A percentile compares a stretch with the other conserved stretches of the same genome.
Evolutionary conservation across 169 alveolate genomes (phyloP).

Genomic region (Eimeria praecox): DNA sequence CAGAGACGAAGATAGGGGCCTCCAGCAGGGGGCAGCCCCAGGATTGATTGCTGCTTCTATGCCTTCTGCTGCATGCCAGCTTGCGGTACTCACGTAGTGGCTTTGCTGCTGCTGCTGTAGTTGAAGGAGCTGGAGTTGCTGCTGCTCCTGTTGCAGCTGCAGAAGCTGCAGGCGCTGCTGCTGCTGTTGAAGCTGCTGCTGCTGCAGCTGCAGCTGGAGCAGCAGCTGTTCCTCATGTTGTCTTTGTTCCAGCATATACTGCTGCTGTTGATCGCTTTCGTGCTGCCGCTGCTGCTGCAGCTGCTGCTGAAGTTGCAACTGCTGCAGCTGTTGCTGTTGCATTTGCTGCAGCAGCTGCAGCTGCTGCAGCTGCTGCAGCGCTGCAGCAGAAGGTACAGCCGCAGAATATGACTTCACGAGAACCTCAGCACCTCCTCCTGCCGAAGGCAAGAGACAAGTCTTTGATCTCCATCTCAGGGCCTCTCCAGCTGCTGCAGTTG

Average conservation of each 20-base stretch:
- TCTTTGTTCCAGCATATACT: not conserved
- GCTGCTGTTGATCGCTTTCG: not conserved
- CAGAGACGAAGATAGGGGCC: not conserved
- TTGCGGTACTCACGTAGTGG: not conserved
- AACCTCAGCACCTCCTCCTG: not conserved
- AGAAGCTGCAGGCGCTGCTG: not conserved
- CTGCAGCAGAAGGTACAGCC: not conserved
- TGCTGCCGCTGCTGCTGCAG: slow-evolving; percentile 16
- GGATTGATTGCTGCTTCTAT: not conserved
- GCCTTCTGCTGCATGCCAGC: slow-evolving; percentile 1
- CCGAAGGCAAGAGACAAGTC: not conserved
- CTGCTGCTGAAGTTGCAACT: not conserved
- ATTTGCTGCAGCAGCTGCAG: not conserved
- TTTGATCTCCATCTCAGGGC: not conserved
- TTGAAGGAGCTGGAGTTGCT: not conserved
- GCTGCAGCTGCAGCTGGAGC: not conserved
- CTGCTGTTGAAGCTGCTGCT: not conserved
- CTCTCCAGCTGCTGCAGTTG: not conserved
- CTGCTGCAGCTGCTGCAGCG: slow-evolving; percentile 43
- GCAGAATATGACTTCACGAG: not conserved
- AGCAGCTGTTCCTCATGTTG: slow-evolving; percentile 18
- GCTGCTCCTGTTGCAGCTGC: not conserved
- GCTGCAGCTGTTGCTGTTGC: not conserved
- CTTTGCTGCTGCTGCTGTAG: slow-evolving; percentile 29
- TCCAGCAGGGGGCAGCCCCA: not conserved